phyloP scores from a whole-genome alignment of 495 filamentous ascomycete genomes.

The Aspergillus mulundensis region DNA sequence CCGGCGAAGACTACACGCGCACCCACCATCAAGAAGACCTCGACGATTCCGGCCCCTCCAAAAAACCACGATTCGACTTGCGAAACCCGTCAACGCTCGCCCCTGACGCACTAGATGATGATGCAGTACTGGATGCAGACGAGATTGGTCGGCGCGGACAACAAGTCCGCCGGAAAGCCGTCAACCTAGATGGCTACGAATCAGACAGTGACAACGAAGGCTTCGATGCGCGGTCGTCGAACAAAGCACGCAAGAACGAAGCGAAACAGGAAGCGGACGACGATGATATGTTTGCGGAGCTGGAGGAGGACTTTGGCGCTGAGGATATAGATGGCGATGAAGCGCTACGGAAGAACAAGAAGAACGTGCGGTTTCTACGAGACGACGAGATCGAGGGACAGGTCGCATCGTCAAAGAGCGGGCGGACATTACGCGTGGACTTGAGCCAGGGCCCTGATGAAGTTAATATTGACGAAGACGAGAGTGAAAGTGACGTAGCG shows the following conservation, averaged over 20 bases:
- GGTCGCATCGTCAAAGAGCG: slow-evolving; percentile 65
- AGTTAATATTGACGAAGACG: slow-evolving; percentile 40
- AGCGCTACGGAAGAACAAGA: slow-evolving; percentile 60
- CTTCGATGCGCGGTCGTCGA: slow-evolving; percentile 66
- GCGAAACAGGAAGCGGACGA: slow-evolving; percentile 45
- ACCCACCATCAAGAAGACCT: slow-evolving; percentile 58
- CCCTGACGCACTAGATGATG: slow-evolving; percentile 71
- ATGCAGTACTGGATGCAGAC: slow-evolving; percentile 80
- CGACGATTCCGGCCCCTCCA: slow-evolving; percentile 48
- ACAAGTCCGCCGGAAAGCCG: slow-evolving; percentile 79
- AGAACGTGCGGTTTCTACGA: slow-evolving; percentile 72
- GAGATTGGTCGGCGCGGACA: slow-evolving; percentile 80
- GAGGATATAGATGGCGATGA: slow-evolving; percentile 48
- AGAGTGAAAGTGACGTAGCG: slow-evolving; percentile 65
- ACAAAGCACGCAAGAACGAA: slow-evolving; percentile 49
- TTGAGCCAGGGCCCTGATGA: slow-evolving; percentile 42
- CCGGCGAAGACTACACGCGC: slow-evolving; percentile 73
- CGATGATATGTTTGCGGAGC: slow-evolving; percentile 89
- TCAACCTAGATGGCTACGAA: slow-evolving; percentile 96
- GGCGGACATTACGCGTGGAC: slow-evolving; percentile 62
- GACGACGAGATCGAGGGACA: slow-evolving; percentile 82
- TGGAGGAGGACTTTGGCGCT: slow-evolving; percentile 57
- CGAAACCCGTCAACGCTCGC: slow-evolving; percentile 91
- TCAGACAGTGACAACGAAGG: slow-evolving; percentile 92
- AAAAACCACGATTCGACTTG: slow-evolving; percentile 91